phyloP scores from a whole-genome alignment of 257 asterid species.

The Marsdenia floribunda region DNA sequence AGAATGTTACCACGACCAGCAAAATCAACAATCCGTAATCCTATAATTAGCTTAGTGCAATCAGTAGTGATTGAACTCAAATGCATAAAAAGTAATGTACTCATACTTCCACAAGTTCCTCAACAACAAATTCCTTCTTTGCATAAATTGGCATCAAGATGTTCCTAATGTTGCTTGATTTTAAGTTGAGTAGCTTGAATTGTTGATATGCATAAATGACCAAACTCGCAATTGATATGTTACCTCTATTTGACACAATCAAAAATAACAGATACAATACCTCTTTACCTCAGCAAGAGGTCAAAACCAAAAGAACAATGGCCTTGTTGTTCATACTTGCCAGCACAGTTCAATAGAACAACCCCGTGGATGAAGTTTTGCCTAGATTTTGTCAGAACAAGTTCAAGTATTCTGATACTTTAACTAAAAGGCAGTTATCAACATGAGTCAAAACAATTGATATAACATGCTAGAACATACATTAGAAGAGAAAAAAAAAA shows the following conservation, averaged over 20 bases:
- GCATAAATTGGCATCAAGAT: constrained; percentile 63
- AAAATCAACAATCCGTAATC: too few relatives aligned
- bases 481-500: too few relatives aligned
- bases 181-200: background rate
- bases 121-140: constrained; percentile 74
- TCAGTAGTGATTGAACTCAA: background rate
- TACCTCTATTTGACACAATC: constrained; percentile 61
- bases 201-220: background rate
- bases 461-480: too few relatives aligned
- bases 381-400: constrained; percentile 39
- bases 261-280: constrained; percentile 56
- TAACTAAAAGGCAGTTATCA: too few relatives aligned
- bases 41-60: too few relatives aligned
- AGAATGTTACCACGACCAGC: too few relatives aligned
- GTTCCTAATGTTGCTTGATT: constrained; percentile 49
- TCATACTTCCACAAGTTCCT: constrained; percentile 76
- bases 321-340: constrained; percentile 99
- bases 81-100: background rate
- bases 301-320: constrained; percentile 78
- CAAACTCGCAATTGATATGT: background rate
- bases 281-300: constrained; percentile 63
- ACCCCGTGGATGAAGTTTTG: constrained; percentile 53
- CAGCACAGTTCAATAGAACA: constrained; percentile 79
- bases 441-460: too few relatives aligned
- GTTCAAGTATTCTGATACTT: too few relatives aligned